Conservation (phyloP, 495 filamentous ascomycete species). For the Lophiotrema nucula region DNA sequence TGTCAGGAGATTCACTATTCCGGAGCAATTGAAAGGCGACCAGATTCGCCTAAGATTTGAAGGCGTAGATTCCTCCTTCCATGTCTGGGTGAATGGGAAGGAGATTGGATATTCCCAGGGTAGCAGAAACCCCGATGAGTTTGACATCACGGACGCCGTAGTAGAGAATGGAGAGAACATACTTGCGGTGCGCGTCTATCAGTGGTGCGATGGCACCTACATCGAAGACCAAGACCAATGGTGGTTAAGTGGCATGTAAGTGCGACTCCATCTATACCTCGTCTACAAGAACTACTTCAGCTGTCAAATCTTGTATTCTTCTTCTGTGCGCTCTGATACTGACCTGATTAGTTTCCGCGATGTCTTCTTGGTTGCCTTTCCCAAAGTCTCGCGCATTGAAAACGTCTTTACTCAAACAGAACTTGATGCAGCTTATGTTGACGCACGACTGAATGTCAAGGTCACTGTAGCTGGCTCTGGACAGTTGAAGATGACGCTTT, state of each 20-base stretch:
- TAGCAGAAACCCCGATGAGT: slow-evolving; percentile 61
- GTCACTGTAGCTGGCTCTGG: slow-evolving; percentile 33
- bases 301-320: too few relatives aligned
- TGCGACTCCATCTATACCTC: too few relatives aligned
- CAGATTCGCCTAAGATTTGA: slow-evolving; percentile 64
- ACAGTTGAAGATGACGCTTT: slow-evolving; percentile 7
- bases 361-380: slow-evolving; percentile 59
- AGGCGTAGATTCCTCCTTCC: slow-evolving; percentile 66
- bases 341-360: slow-evolving; percentile 52
- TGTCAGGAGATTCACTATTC: slow-evolving; percentile 52
- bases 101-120: slow-evolving; percentile 66
- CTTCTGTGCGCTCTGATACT: not conserved
- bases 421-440: slow-evolving; percentile 54
- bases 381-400: slow-evolving; percentile 51
- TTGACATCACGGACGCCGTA: slow-evolving; percentile 54
- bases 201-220: slow-evolving; percentile 60
- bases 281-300: too few relatives aligned
- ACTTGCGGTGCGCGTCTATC: slow-evolving; percentile 59
- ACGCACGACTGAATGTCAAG: slow-evolving; percentile 53
- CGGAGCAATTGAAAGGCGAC: slow-evolving; percentile 40
- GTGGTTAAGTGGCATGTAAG: slow-evolving; percentile 26
- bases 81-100: slow-evolving; percentile 61
- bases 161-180: slow-evolving; percentile 47
- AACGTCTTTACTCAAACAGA: slow-evolving; percentile 57
- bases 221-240: slow-evolving; percentile 36